Evolutionary conservation across 805 yeast genomes (phyloP), one percentile per base, ranked within the genome.

Genomic region (Suhomyces faveliae): DNA sequence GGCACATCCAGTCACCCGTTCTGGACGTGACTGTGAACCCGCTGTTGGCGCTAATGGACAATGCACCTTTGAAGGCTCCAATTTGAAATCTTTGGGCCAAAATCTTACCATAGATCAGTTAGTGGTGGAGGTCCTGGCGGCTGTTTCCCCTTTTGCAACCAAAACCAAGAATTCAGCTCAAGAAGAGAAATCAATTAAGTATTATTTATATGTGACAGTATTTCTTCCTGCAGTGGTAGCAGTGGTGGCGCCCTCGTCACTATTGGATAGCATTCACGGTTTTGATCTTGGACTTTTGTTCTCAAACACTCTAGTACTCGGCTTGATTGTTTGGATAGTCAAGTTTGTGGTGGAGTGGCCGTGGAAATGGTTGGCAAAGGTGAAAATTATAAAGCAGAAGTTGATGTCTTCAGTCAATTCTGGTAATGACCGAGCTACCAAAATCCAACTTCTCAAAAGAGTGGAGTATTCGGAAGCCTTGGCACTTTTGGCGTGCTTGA

Each of bases 311-410:
- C 55, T 71, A 17, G 61, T 67, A 5, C 57, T 72, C 3, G 20
- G 64, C 6, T 35, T 68, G n/a, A 58, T 70, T 1, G 60, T 71
- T 21, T 67, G 71, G 67, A 54, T 62, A 1, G 57, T 71, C 11
- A 62, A 63, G 45, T 66, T 66, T 29, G 43, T 66, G 0, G 55
- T 66, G 12, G 75, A 71, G 40, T 71, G 76, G 76, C 76, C 76
- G 0, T 71, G 74, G 73, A 53, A 54, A n/a, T 71, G 76, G 76
- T 54, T 63, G 13, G 43, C 50, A 5, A 66, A 62, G 37, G 57
- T 71, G 10, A 51, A 52, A 25, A 51, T 47, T 1, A 44, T 55
- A 11, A 60, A 58, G 39, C 17, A 15, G 6, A 52, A 43, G 29
- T 42, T 61, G 22, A 42, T 61, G 22, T 49, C 50, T 25, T 40